Conservation (phyloP, 345 rosid genomes). For the Citrus hindsii region DNA sequence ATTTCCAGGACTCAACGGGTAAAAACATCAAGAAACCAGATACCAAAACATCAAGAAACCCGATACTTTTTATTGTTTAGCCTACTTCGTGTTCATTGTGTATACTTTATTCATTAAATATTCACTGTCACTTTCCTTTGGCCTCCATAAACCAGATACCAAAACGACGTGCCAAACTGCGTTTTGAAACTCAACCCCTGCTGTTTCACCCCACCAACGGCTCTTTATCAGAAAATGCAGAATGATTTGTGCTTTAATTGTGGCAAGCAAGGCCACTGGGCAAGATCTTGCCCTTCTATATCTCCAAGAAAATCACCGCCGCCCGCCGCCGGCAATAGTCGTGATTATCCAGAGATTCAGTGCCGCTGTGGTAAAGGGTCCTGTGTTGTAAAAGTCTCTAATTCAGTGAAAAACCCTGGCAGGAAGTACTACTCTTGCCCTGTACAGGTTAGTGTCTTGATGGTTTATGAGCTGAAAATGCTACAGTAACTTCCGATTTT, state of each 20-base stretch:
- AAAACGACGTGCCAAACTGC: background rate
- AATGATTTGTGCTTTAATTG: constrained; percentile 6
- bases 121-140: background rate
- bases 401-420: background rate
- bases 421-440: constrained; percentile 13
- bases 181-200: background rate
- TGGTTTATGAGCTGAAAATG: background rate
- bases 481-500: background rate
- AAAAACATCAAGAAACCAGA: too few species aligned
- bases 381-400: background rate
- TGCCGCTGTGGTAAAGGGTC: constrained; percentile 12
- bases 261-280: constrained; percentile 14
- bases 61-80: background rate
- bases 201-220: background rate
- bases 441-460: background rate
- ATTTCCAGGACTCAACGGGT: too few species aligned
- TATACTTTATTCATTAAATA: background rate
- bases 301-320: constrained; percentile 5
- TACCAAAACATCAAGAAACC: too few species aligned
- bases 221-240: background rate
- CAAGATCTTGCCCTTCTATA: constrained; percentile 7
- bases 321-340: background rate
- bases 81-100: background rate
- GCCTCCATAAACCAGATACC: background rate
- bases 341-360: constrained; percentile 8